Base-by-base conservation (phyloP, 208 protist genomes). In the Leishmania arabica region DNA sequence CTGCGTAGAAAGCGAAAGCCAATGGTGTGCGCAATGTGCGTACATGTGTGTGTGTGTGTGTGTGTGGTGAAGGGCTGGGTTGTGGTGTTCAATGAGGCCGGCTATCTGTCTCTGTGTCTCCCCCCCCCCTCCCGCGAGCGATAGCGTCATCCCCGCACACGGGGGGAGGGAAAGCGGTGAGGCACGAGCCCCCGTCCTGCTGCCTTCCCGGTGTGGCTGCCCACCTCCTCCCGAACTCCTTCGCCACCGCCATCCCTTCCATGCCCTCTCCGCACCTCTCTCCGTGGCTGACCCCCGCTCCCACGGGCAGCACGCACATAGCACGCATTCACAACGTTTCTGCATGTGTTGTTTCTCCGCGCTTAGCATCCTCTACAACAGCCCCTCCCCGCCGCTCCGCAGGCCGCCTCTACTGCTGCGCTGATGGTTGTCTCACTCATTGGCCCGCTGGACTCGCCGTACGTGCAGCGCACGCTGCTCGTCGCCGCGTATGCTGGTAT, bases 401-500 rank as follows among this genome's bases (percentile, higher is more conserved):
- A 17, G 27, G 1, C 31, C 45, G 56, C 70, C 47, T 75, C 17
- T 13, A n/a, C 31, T 47, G 17, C 11, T 5, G 21, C 37, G 31
- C 37, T 8, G 21, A 47, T 95, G 92, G 85, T 89, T 4, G 79
- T 95, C 54, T 90, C 86, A 54, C 88, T 95, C 24, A 89, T 95
- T 78, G 92, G 92, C 4, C 83, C 87, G 6, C 74, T 90, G 45
- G 88, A 92, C 42, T 79, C 92, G 51, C 84, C 78, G 60, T 79
- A 81, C 45, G 86, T 93, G 68, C 89, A 91, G 70, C 91, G 90
- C 24, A 82, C 93, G 58, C 89, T 93, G 75, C 76, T 97, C 45
- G 85, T 93, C 58, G 92, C 92, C 6, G 90, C 89, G 49, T 97
- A 91, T 78, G 92, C 92, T 21, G 88, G 86, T 51, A 90, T 93